Evolutionary conservation across 345 rosid genomes (phyloP).

Genomic region (Pseudoturritis turrita): DNA sequence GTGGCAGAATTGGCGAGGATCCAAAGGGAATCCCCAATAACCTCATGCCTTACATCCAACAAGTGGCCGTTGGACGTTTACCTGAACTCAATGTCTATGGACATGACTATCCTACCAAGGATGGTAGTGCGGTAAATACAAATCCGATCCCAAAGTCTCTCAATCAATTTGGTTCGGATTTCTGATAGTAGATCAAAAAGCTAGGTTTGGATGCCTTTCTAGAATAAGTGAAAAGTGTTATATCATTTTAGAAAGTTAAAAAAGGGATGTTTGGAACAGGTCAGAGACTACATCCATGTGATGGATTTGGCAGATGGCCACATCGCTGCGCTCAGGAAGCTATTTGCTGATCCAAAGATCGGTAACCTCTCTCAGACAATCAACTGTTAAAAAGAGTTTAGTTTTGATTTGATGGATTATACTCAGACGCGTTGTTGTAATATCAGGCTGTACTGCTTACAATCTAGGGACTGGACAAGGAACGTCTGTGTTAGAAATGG

Average conservation of each 20-base stretch:
- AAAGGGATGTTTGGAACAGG: constrained; percentile 38
- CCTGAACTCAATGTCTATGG: constrained; percentile 90
- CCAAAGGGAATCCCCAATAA: constrained; percentile 89
- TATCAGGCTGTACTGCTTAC: constrained; percentile 68
- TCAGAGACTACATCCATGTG: constrained; percentile 89
- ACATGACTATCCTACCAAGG: constrained; percentile 80
- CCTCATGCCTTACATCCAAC: constrained; percentile 94
- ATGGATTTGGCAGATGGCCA: constrained; percentile 97
- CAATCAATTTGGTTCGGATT: background rate
- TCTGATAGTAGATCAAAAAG: background rate
- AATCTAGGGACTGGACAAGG: constrained; percentile 87
- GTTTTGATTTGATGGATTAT: background rate
- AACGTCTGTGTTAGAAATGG: constrained; percentile 89
- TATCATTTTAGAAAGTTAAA: constrained; percentile 9
- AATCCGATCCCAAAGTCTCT: background rate
- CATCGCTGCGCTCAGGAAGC: constrained; percentile 78
- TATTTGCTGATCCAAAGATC: constrained; percentile 46
- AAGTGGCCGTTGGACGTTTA: constrained; percentile 86
- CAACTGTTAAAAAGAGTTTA: background rate
- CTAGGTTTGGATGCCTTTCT: background rate
- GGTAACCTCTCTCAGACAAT: constrained; percentile 31
- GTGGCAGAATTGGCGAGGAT: constrained; percentile 92
- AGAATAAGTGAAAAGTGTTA: background rate
- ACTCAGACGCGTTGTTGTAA: constrained; percentile 12
- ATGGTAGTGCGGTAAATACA: constrained; percentile 75